Conservation (phyloP, 1,284 basidiomycete genomes). For the Abortiporus biennis region DNA sequence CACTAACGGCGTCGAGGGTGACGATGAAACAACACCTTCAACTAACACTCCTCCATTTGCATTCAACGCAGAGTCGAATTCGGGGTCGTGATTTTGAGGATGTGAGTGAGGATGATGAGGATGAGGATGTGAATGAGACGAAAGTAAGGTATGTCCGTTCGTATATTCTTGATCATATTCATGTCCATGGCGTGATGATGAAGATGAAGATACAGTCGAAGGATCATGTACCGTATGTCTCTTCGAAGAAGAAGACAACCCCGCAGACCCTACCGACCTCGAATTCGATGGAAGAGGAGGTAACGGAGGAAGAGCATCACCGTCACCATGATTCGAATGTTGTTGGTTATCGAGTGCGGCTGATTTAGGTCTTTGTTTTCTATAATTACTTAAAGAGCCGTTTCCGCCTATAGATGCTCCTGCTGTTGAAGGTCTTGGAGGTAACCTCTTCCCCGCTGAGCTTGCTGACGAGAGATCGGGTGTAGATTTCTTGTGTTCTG, state of each 20-base stretch:
- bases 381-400: conserved; percentile 13
- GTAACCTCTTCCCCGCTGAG: conserved; percentile 9
- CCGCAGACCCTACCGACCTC: background rate
- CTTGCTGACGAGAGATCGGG: conserved; percentile 15
- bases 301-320: conserved; percentile 12
- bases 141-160: too few relatives aligned
- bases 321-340: too few relatives aligned
- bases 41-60: background rate
- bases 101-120: background rate
- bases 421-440: conserved; percentile 22
- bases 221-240: background rate
- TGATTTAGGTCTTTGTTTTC: too few relatives aligned
- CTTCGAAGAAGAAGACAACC: background rate
- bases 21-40: conserved; percentile 1
- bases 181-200: background rate
- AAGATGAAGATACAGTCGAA: background rate
- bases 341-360: too few relatives aligned
- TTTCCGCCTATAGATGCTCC: conserved; percentile 15
- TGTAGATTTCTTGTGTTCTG: conserved; percentile 21
- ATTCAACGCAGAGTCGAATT: background rate
- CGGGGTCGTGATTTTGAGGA: background rate
- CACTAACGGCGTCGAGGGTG: conserved; percentile 8
- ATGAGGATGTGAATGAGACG: too few relatives aligned
- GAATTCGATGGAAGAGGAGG: conserved; percentile 16
- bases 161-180: background rate